A percentile compares a stretch with the other conserved stretches of the same genome.
Conservation (phyloP, 2,329 filamentous ascomycete species). For the Xylaria sp. region DNA sequence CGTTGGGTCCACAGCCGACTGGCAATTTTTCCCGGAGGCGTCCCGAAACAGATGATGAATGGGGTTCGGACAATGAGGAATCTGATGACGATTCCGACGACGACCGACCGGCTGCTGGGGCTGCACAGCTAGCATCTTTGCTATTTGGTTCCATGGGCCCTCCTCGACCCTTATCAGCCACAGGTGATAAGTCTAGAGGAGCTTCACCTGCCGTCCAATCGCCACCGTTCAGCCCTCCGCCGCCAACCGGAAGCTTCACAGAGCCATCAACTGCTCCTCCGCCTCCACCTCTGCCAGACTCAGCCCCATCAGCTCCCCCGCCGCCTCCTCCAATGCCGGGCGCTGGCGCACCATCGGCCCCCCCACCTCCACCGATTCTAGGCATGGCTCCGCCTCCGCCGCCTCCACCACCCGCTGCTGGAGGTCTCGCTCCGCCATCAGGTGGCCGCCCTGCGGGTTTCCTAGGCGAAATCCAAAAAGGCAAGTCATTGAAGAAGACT, state of each 20-base stretch:
- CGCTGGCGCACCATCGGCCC: slow-evolving; percentile 53
- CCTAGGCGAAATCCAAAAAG: slow-evolving; percentile 83
- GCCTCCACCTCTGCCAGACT: slow-evolving; percentile 53
- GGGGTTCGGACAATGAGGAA: slow-evolving; percentile 78
- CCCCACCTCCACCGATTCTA: slow-evolving; percentile 57
- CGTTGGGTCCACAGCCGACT: slow-evolving; percentile 58
- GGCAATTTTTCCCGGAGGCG: slow-evolving; percentile 64
- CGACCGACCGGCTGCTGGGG: slow-evolving; percentile 80
- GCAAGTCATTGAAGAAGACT: slow-evolving; percentile 84
- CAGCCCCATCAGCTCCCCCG: slow-evolving; percentile 50
- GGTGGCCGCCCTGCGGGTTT: slow-evolving; percentile 69
- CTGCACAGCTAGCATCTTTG: slow-evolving; percentile 92
- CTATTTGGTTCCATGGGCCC: slow-evolving; percentile 98
- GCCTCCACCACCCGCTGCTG: slow-evolving; percentile 56
- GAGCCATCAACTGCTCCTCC: slow-evolving; percentile 49
- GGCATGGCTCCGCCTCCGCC: slow-evolving; percentile 56
- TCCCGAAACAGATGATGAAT: slow-evolving; percentile 72
- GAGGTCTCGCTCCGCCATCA: slow-evolving; percentile 58
- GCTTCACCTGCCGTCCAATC: slow-evolving; percentile 54
- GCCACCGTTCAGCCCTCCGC: slow-evolving; percentile 49
- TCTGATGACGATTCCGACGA: slow-evolving; percentile 79
- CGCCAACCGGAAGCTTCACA: slow-evolving; percentile 49
- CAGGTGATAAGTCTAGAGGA: slow-evolving; percentile 72
- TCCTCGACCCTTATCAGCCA: slow-evolving; percentile 84
- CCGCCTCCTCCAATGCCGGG: slow-evolving; percentile 51